Percentiles rank a stretch among this genome's conserved stretches.
Conservation (phyloP, 2,329 filamentous ascomycete genomes). For the Hymenoscyphus scutula region DNA sequence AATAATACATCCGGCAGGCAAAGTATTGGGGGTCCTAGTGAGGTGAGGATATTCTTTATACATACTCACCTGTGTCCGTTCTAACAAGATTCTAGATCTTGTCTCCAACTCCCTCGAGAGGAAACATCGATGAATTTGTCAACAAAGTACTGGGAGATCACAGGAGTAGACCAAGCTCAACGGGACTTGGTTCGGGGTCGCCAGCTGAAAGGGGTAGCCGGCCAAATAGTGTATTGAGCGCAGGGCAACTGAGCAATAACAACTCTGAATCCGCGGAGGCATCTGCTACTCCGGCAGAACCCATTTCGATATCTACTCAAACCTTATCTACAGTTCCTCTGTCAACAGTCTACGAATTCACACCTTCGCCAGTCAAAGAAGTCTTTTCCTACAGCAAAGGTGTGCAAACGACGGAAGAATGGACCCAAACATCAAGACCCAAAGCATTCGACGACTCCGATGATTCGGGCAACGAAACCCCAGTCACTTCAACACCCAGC, state of each 20-base stretch:
- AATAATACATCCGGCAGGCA: slow-evolving; percentile 68
- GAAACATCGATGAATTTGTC: slow-evolving; percentile 83
- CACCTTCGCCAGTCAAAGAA: slow-evolving; percentile 73
- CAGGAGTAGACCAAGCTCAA: slow-evolving; percentile 72
- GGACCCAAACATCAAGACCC: slow-evolving; percentile 55
- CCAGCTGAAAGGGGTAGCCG: slow-evolving; percentile 69
- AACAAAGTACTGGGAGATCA: slow-evolving; percentile 68
- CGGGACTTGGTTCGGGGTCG: slow-evolving; percentile 63
- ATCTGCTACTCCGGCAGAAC: slow-evolving; percentile 41
- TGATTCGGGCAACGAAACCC: slow-evolving; percentile 59
- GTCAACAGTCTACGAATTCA: slow-evolving; percentile 76
- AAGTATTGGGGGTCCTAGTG: slow-evolving; percentile 64
- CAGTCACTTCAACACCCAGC: slow-evolving; percentile 56
- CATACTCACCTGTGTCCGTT: slow-evolving; percentile 27
- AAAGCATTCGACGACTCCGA: slow-evolving; percentile 58
- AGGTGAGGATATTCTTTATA: slow-evolving; percentile 54
- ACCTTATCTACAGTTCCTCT: slow-evolving; percentile 71
- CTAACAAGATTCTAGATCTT: slow-evolving; percentile 51
- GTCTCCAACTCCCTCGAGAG: slow-evolving; percentile 67
- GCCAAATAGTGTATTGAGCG: slow-evolving; percentile 82
- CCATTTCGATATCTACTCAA: slow-evolving; percentile 50
- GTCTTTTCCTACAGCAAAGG: slow-evolving; percentile 96
- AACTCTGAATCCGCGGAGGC: slow-evolving; percentile 59
- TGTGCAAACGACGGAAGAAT: slow-evolving; percentile 83
- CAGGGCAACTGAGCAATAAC: slow-evolving; percentile 75